A percentile compares a stretch with the other conserved stretches of the same genome.
Conservation (phyloP, 768 basidiomycete species). For the Podaxis sp. region DNA sequence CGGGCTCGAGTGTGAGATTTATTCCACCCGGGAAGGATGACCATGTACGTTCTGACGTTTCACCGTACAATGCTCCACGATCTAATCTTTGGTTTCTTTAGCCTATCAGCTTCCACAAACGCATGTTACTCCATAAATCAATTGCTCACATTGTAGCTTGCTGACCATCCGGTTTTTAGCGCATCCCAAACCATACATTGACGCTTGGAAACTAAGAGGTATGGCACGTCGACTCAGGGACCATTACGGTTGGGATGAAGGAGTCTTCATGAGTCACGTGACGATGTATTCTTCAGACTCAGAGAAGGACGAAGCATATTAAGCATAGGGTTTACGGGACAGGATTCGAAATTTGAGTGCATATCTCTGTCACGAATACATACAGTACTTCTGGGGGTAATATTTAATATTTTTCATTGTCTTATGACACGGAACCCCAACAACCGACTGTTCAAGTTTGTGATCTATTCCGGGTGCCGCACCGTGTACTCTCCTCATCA, state of each 20-base stretch:
- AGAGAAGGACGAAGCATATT: slow-evolving; percentile 1
- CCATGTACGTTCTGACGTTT: slow-evolving; percentile 26
- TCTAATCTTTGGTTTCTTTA: slow-evolving; percentile 22
- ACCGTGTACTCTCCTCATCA: too few relatives aligned
- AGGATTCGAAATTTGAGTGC: neutral
- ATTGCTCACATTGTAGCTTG: slow-evolving; percentile 4
- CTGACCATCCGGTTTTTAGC: slow-evolving; percentile 38
- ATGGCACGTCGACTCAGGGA: slow-evolving; percentile 58
- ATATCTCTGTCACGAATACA: neutral
- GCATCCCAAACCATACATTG: slow-evolving; percentile 70
- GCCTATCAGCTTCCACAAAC: slow-evolving; percentile 78
- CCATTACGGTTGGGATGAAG: slow-evolving; percentile 66
- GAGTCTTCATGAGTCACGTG: slow-evolving; percentile 34
- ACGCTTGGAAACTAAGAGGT: slow-evolving; percentile 45
- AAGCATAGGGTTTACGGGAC: neutral
- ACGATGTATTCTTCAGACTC: neutral
- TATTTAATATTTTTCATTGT: too few relatives aligned
- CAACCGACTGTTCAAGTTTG: too few relatives aligned
- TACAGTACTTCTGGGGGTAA: too few relatives aligned
- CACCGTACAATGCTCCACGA: neutral
- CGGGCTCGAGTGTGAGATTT: slow-evolving; percentile 81
- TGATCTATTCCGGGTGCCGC: too few relatives aligned
- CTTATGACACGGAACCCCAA: too few relatives aligned
- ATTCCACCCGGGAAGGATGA: slow-evolving; percentile 61
- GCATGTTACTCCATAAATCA: slow-evolving; percentile 33